These are phyloP conservation scores for Brettanomyces sp. DNA, from an alignment of 805 yeast genomes.

Conservation along the genomic window DNA sequence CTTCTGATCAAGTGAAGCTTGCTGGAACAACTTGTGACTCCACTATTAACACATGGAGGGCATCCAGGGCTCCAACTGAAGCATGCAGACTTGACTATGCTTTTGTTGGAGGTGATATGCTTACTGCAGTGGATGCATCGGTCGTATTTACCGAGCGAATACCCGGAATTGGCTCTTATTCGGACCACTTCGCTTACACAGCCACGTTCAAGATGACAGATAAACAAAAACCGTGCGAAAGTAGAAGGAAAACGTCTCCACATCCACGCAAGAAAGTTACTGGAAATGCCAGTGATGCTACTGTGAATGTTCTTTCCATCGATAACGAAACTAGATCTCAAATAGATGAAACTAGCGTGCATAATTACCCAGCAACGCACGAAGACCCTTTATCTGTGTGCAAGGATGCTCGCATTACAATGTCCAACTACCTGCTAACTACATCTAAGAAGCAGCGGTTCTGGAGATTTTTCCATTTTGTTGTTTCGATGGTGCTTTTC, in stretches of 20 bases:
- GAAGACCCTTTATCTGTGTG: conserved; percentile 25
- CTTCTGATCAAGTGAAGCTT: conserved; percentile 50
- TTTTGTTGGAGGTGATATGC: conserved; percentile 48
- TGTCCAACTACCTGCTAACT: conserved; percentile 36
- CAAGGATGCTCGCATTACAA: conserved; percentile 38
- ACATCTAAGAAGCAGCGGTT: conserved; percentile 49
- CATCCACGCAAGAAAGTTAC: neutral
- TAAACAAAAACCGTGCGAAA: neutral
- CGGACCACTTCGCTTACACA: conserved; percentile 87
- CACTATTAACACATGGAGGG: conserved; percentile 78
- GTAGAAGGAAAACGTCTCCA: neutral
- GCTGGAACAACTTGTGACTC: conserved; percentile 94
- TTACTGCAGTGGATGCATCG: conserved; percentile 49
- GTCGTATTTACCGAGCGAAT: conserved; percentile 69
- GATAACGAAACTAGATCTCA: conserved; percentile 5
- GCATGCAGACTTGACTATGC: conserved; percentile 92
- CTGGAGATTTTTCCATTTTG: conserved; percentile 62
- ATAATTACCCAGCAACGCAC: too few relatives aligned
- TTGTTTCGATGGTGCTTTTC: conserved; percentile 40
- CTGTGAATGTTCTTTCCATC: neutral
- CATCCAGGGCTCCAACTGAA: conserved; percentile 40
- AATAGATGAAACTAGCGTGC: conserved; percentile 3
- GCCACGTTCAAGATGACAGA: conserved; percentile 24
- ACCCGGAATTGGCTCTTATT: conserved; percentile 63
- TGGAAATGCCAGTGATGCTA: neutral